phyloP scores from a whole-genome alignment of 139 green algal species.

The Chlorella sp. region DNA sequence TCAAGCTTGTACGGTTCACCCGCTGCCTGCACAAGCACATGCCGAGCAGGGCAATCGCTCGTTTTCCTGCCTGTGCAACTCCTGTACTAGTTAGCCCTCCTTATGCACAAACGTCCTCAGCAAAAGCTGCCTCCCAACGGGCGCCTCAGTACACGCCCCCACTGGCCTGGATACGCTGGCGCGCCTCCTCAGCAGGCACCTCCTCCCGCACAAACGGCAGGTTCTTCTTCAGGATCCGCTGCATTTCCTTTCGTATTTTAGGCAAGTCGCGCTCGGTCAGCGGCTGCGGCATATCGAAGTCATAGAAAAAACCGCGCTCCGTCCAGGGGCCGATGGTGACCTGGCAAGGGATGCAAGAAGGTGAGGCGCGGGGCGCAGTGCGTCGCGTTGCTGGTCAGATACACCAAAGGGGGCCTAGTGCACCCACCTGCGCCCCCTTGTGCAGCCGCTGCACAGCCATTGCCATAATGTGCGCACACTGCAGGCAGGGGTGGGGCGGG shows the following conservation, averaged over 20 bases:
- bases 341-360: no score
- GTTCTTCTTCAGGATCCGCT: constrained; percentile 76
- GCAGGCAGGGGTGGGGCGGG: constrained; percentile 10
- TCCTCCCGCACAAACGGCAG: constrained; percentile 89
- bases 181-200: constrained; percentile 82
- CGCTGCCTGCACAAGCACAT: background rate
- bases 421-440: constrained; percentile 69
- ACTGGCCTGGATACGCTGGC: constrained; percentile 76
- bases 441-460: constrained; percentile 97
- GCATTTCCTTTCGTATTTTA: constrained; percentile 96
- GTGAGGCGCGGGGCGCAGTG: no score
- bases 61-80: background rate
- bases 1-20: constrained; percentile 97
- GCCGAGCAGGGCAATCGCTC: background rate
- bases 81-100: background rate
- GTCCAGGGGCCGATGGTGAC: constrained; percentile 97
- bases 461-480: constrained; percentile 97
- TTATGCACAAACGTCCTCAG: no score
- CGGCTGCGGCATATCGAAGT: constrained; percentile 88
- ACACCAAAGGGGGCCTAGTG: background rate
- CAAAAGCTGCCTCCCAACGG: background rate
- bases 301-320: constrained; percentile 98
- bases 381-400: background rate
- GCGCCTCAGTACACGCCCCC: background rate
- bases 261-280: constrained; percentile 94